Evolutionary conservation across 1,284 basidiomycete species (phyloP).

Genomic region (Trichosporon faecale): DNA sequence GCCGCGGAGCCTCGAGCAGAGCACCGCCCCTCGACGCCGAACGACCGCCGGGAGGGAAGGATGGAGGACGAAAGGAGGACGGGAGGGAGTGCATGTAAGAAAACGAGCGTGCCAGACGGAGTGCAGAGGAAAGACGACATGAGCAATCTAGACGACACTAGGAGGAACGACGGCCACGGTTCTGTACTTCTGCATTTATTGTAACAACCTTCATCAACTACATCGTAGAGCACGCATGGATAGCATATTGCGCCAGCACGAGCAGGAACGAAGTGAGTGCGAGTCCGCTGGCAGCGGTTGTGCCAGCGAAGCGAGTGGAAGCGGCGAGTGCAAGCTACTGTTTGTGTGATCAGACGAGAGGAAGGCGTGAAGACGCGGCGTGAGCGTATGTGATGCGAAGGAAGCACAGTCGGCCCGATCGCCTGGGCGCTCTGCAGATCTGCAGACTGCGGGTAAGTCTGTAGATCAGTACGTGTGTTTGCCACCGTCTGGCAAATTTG

Average conservation of each 20-base stretch:
- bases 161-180: neutral
- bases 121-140: neutral
- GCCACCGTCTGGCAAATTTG: neutral
- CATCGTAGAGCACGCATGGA: constrained; percentile 2
- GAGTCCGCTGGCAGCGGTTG: too few species aligned
- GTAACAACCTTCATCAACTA: neutral
- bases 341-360: too few species aligned
- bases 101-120: neutral
- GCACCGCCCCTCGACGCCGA: too few species aligned
- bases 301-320: too few species aligned
- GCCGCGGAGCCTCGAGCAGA: too few species aligned
- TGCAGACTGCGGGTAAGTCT: neutral
- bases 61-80: neutral
- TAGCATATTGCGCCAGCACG: neutral
- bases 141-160: neutral
- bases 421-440: neutral
- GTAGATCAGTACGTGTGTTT: neutral
- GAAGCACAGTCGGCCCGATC: too few species aligned
- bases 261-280: neutral
- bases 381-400: too few species aligned
- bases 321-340: neutral
- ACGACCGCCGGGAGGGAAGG: neutral
- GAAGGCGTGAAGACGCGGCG: too few species aligned
- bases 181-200: constrained; percentile 3
- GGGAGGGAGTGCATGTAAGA: neutral